Evolutionary conservation across 2,329 filamentous ascomycete species (phyloP), one percentile per base, ranked within the genome.

Genomic region (Alternaria burnsii): DNA sequence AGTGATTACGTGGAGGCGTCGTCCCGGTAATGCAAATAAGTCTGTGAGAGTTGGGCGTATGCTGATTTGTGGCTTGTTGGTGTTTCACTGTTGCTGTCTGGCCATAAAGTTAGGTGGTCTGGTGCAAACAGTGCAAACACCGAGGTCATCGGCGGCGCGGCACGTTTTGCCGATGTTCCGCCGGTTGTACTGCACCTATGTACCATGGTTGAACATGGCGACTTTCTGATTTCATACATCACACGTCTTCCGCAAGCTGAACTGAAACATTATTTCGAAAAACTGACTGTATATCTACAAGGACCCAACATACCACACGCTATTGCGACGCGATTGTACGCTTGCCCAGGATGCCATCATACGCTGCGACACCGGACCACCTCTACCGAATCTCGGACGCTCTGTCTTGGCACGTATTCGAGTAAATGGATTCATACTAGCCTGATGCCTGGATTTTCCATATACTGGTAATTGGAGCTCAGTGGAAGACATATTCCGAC

Each of bases 71-170:
- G 36, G 3, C 26, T 57, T 24, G 47, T 24, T 24, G 24, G 47
- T 52, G 53, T 59, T 58, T 54, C 54, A 52, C 48, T 62, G 62
- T 58, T 52, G 65, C 60, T 67, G 67, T 67, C 64, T 70, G 66
- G 66, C 67, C 64, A 66, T 66, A 70, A 67, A 69, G 67, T 65
- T 70, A 59, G 61, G 55, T 59, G 52, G 63, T 59, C 53, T 43
- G 26, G 59, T 69, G 68, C 70, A 72, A 72, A 72, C 70, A 66
- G 30, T 34, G 42, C 67, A 71, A 70, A 71, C 67, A 70, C 52
- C 43, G 42, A 55, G 58, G 56, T 32, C 42, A 10, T 32, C 56
- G 61, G 63, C 20, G 20, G 18, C 8, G 40, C n/a, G 34, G 20
- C 51, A 58, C 26, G 62, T 65, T 61, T 51, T n/a, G 26, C 63